Base-by-base conservation (phyloP, 2,329 filamentous ascomycete species). In the Anisogramma anomala region DNA sequence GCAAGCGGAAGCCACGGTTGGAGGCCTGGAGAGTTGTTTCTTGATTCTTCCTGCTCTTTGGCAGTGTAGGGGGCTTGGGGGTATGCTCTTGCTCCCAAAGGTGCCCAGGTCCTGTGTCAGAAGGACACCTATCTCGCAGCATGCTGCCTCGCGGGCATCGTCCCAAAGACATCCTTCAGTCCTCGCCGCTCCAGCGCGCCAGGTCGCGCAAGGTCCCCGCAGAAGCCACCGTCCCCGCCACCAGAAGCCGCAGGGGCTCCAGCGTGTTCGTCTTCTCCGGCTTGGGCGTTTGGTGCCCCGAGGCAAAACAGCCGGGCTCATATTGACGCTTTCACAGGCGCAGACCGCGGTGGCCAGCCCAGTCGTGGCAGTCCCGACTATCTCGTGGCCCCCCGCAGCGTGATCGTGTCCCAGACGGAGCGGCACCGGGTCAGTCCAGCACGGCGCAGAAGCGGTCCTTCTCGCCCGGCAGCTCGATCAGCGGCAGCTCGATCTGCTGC, bases 351-450 rank as follows among this genome's bases (percentile, higher is more conserved):
- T 6, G n/a, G 3, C 27, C 7, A 20, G 18, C 13, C n/a, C 18
- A n/a, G 27, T 26, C 19, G 36, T 22, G 26, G 8, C 25, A 18
- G 19, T 32, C 11, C 6, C 23, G 2, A 9, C 23, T 4, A 2
- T 31, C 36, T 39, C 19, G 13, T 32, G n/a, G n/a, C 19, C 8
- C 27, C 28, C 19, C 22, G 19, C 19, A 39, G 19, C 27, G 27
- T 39, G 18, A 25, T 8, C n/a, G 26, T 18, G 9, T 32, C n/a
- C 36, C 36, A 32, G 22, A 23, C 22, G 22, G 22, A 23, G 55
- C 3, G 57, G 57, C 1, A 50, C 45, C 0, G 58, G 56, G 30
- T n/a, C 57, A 61, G 38, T 60, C 52, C 9, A 61, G 43, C 1
- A 53, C 53, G 3, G 58, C 58, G 23, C 55, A 48, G 33, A 50